Evolutionary conservation across 371 early-diverging fungal genomes (phyloP).

Genomic region (Lichtheimia corymbifera): DNA sequence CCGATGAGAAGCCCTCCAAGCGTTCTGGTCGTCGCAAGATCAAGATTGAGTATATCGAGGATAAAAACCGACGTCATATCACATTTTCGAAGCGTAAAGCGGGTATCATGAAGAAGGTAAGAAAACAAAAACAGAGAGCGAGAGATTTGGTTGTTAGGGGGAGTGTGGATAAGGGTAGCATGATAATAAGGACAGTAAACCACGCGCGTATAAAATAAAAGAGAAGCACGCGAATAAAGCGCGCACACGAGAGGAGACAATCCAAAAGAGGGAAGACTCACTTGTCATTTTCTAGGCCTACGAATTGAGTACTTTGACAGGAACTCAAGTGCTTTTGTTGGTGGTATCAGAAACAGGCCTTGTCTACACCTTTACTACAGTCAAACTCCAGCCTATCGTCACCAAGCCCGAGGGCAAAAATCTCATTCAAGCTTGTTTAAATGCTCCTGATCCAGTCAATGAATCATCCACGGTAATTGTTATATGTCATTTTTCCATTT

Average conservation of each 20-base stretch:
- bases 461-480: slow-evolving; percentile 21
- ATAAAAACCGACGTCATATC: slow-evolving; percentile 93
- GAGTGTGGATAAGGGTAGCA: not conserved
- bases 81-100: slow-evolving; percentile 99
- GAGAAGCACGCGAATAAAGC: slow-evolving; percentile 3
- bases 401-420: slow-evolving; percentile 94
- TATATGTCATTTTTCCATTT: not conserved
- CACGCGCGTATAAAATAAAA: not conserved
- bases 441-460: slow-evolving; percentile 69
- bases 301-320: slow-evolving; percentile 96
- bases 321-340: slow-evolving; percentile 95
- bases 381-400: slow-evolving; percentile 95
- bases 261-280: slow-evolving; percentile 5
- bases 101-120: slow-evolving; percentile 98
- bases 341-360: slow-evolving; percentile 98
- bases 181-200: not conserved
- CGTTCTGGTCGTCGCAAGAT: slow-evolving; percentile 91
- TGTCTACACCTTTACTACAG: slow-evolving; percentile 98
- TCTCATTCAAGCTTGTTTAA: slow-evolving; percentile 94
- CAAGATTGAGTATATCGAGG: slow-evolving; percentile 96
- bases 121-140: not conserved
- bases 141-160: not conserved
- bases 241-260: not conserved
- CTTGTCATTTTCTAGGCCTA: slow-evolving; percentile 71
- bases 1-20: slow-evolving; percentile 57